Evolutionary conservation across 495 filamentous ascomycete species (phyloP), one percentile per base, ranked within the genome.

Genomic region (Sphaerosporella brunnea): DNA sequence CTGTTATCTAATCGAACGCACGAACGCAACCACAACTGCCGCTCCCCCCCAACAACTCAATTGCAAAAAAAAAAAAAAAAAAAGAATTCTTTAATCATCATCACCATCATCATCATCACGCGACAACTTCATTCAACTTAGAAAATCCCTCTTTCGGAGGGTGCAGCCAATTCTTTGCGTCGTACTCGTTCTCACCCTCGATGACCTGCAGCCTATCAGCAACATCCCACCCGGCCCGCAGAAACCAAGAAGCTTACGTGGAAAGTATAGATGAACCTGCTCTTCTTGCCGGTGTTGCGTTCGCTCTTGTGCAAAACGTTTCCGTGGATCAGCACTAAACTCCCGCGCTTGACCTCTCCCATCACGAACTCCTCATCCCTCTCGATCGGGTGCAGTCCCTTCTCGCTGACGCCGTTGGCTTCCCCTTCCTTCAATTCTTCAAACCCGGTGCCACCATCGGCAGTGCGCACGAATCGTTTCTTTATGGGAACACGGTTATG

Each of bases 291-390:
- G 26, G 72, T 63, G 55, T 97, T 97, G 71, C 69, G 81, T 71
- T 92, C 84, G 63, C 90, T 95, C 73, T 93, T 90, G 62, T 97
- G 90, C 64, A 97, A 54, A 36, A 96, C 65, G 68, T 97, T 96
- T 15, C 90, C 90, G 69, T 97, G 90, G 53, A 97, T 96, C 41
- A 97, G 62, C 34, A 96, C 85, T 63, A 97, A 61, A 28, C 79
- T 79, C 0, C 90, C 90, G 7, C 42, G 49, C 48, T 56, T 54
- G 23, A 59, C 57, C 19, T 48, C 53, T 7, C 51, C 56, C 32
- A 44, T 53, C 36, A 65, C 58, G 23, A 60, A 61, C 18, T 53
- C 61, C 30, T 51, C 58, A 37, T 56, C 60, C 48, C 47, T 23
- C 13, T 44, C 58, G 20, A 5, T 25, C 19, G 42, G 45, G 2